Base-by-base conservation (phyloP, 73 alveolate species). In the Symbiodinium natans region DNA sequence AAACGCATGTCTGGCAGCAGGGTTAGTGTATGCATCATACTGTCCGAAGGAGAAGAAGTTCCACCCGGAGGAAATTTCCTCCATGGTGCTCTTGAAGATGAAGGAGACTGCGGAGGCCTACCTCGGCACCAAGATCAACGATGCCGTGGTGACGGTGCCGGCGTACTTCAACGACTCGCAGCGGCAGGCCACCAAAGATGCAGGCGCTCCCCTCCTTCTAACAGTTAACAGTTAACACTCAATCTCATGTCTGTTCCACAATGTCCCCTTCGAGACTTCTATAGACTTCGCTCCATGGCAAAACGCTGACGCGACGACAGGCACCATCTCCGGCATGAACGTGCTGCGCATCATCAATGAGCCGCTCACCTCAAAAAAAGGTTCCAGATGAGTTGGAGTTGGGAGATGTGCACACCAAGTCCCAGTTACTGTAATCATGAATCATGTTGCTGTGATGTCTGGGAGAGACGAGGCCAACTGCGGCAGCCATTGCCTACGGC, bases 291-390 rank as follows among this genome's bases (percentile, higher is more conserved):
- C 17, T 56, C 75, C 27, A 0, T 56, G 5, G 75, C 75, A 56
- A 56, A 56, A 21, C 31, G 75, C 0, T 56, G 27, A 1, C n/a
- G n/a, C n/a, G n/a, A n/a, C n/a, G n/a, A n/a, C 99, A 5, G 99
- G 99, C 43, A 94, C 99, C 42, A 99, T 99, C 86, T 99, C 99
- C 85, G 99, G 99, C 19, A 99, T 99, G 68, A 99, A 99, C 63
- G 99, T 99, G 46, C 99, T 99, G 41, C 99, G 99, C 99, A 99
- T 99, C 99, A 99, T 99, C 88, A 99, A 99, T 93, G 99, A 99
- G 93, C 99, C 99, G 27, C 68, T 52, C 68, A 52, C 13, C 68
- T 52, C 99, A 4, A 48, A 15, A 17, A 5, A 43, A 99, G n/a
- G n/a, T n/a, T n/a, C n/a, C n/a, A n/a, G n/a, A n/a, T n/a, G n/a